Evolutionary conservation across 805 yeast species (phyloP), one percentile per base, ranked within the genome.

Genomic region (Nakazawaea molendinolei): DNA sequence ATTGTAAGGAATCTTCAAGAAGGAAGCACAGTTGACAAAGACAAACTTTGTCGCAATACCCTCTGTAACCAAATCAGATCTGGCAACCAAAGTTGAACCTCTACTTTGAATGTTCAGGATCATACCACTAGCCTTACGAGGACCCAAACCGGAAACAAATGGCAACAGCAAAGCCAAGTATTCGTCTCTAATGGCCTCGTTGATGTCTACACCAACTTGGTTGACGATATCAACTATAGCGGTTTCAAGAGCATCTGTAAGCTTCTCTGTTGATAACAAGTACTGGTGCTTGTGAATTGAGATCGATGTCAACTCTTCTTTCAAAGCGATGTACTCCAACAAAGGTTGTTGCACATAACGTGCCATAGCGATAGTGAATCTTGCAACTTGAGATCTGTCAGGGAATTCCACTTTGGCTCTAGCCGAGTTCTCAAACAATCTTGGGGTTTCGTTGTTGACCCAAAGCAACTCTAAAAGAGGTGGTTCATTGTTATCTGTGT

Each of bases 341-440:
- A 92, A 55, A n/a, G 99, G 98, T 38, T 85, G 82, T 60, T 92
- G 98, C 39, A 84, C 74, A 54, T 86, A 92, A 47, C 97, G 78
- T 8, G 94, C 97, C 44, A 90, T 66, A 8, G 86, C 95, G 43
- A 89, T 77, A 58, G 92, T 80, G 60, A 90, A 92, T 49, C 83
- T 76, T 9, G 79, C 79, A 42, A 87, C 68, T 2, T 84, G 69
- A 1, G 96, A 78, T 44, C 84, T 82, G 52, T 85, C 95, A 8
- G 95, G 78, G 52, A 83, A 84, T 55, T 92, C 97, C 31, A 68
- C 65, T 5, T 60, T 63, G 0, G 95, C 95, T 39, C 86, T 70
- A 25, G 66, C 70, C 0, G 96, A 85, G 51, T 78, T 76, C 53
- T 89, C 94, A 56, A 71, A 92, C 42, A 92, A 71, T 38, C 94